Conservation (phyloP, 495 filamentous ascomycete species). For the Neurospora sp. region DNA sequence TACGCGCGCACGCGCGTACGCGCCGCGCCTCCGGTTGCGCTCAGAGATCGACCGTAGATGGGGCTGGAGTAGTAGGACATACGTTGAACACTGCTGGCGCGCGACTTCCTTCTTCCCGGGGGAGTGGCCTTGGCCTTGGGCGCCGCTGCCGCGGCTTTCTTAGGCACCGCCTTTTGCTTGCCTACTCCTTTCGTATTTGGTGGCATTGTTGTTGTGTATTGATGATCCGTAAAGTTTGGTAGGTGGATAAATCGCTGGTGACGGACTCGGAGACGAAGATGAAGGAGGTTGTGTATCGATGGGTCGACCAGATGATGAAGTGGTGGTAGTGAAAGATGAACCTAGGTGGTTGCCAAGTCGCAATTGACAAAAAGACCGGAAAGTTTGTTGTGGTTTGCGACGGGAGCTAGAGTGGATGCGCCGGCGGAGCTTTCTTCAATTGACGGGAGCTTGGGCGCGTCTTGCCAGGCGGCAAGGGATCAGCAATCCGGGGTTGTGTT, state of each 20-base stretch:
- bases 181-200: neutral
- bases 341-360: neutral
- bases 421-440: neutral
- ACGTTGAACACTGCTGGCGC: slow-evolving; percentile 20
- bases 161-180: neutral
- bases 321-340: neutral
- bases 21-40: neutral
- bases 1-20: too few species aligned
- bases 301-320: neutral
- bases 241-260: neutral
- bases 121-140: neutral
- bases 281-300: neutral
- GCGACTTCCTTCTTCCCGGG: slow-evolving; percentile 1
- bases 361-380: neutral
- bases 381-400: neutral
- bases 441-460: neutral
- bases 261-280: neutral
- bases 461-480: neutral
- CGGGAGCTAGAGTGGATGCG: neutral
- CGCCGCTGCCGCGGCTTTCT: neutral
- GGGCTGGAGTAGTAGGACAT: slow-evolving; percentile 1
- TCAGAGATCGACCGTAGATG: neutral
- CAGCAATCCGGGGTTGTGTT: neutral
- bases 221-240: neutral
- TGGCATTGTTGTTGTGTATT: neutral